These are phyloP conservation scores for Capsicum rhomboideum DNA, from an alignment of 257 asterid species.

Conservation along the genomic window DNA sequence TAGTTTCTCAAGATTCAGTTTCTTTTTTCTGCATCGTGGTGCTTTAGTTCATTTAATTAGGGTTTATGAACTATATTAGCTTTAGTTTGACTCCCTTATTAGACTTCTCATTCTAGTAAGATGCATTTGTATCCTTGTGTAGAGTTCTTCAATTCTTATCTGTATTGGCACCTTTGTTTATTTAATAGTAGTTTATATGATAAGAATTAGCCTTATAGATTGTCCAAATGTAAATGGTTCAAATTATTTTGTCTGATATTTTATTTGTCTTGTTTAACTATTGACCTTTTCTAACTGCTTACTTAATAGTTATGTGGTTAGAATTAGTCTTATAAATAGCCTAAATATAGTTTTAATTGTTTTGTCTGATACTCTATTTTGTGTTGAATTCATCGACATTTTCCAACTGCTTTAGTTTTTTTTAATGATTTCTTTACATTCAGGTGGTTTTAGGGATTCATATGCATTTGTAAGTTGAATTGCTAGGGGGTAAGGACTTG, in stretches of 20 bases:
- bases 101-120: neutral
- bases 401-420: neutral
- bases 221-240: neutral
- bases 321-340: neutral
- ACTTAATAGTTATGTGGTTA: neutral
- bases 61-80: neutral
- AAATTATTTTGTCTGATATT: neutral
- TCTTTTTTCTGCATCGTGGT: neutral
- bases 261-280: neutral
- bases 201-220: neutral
- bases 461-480: neutral
- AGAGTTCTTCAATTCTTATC: neutral
- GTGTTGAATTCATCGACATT: neutral
- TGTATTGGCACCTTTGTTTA: neutral
- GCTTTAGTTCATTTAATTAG: neutral
- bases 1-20: neutral
- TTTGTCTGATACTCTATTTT: neutral
- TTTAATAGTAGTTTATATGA: neutral
- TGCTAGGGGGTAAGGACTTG: slow-evolving; percentile 1
- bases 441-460: neutral
- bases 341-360: neutral
- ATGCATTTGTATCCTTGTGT: neutral
- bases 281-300: neutral
- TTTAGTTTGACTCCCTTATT: neutral
- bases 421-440: neutral